Base-by-base conservation (phyloP, 352 stramenopile genomes). In the Phytophthora parvispora region DNA sequence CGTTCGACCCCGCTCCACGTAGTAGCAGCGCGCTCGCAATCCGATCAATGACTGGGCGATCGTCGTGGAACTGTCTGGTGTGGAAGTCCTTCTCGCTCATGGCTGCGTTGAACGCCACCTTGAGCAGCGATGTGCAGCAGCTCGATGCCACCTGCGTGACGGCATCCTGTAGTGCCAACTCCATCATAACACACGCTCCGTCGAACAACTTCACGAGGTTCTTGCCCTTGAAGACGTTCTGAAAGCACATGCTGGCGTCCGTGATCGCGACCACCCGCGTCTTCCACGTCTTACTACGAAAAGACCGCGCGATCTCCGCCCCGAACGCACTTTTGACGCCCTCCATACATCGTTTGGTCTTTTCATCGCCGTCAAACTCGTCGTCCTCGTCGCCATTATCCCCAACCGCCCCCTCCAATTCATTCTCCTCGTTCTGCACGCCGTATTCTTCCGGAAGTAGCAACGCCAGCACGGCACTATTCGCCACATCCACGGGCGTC, bases 1-100 rank as follows among this genome's bases (percentile, higher is more conserved):
- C 83, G 55, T 94, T 94, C 8, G 83, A 90, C 1, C 75, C 80
- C 0, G 86, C 83, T 6, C 82, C 88, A 29, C 88, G 77, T 0
- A 63, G 62, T 24, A 94, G 56, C 4, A 94, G 52, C 6, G 76
- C 52, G 18, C 73, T 78, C 1, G 79, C 61, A 22, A 95, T 87
- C 22, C 80, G 73, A 15, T 73, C 72, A 51, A 94, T 80, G 2
- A 66, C 49, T 0, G 84, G 85, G 4, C 81, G 82, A 10, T 78
- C 68, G 0, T 80, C 45, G 40, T 93, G 88, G 49, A 93, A 95
- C 28, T 75, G 64, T 12, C 42, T 31, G 0, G 80, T 83, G 60
- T 95, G 84, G 54, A 93, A 95, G 5, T 79, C 72, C n/a, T 79
- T 79, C 4, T 84, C 72, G 18, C 67, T 73, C 77, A 94, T 89